Percentiles rank a stretch among this genome's conserved stretches.
Conservation (phyloP, 495 filamentous ascomycete species). For the Xylaria curta region DNA sequence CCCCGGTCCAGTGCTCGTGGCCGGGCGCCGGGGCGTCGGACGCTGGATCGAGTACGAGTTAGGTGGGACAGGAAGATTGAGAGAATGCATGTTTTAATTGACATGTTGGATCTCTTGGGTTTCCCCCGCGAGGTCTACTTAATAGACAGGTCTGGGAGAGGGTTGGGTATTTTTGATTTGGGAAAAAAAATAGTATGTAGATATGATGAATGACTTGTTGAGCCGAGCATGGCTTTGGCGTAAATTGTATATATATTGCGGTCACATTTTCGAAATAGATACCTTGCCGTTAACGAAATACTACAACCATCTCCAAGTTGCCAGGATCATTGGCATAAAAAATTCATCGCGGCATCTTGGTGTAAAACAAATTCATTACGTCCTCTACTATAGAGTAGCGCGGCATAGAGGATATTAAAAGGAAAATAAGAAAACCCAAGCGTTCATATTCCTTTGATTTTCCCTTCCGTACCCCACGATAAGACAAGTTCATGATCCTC, state of each 20-base stretch:
- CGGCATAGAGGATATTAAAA: constrained; percentile 31
- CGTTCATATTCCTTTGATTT: constrained; percentile 4
- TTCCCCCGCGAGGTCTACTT: not conserved
- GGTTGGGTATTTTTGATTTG: not conserved
- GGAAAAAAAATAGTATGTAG: not conserved
- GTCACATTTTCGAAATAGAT: not conserved
- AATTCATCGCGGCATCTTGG: not conserved
- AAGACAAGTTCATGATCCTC: not conserved
- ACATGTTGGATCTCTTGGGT: not conserved
- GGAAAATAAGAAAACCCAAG: constrained; percentile 26
- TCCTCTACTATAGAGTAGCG: constrained; percentile 21
- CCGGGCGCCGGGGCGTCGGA: constrained; percentile 65
- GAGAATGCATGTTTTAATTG: constrained; percentile 50
- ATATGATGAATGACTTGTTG: constrained; percentile 19
- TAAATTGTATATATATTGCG: not conserved
- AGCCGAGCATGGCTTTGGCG: constrained; percentile 14
- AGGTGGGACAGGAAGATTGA: constrained; percentile 53
- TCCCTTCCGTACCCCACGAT: not conserved
- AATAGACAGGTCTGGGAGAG: not conserved
- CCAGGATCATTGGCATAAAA: no score
- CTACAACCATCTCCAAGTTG: not conserved
- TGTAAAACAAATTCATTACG: constrained; percentile 27
- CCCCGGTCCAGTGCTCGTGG: constrained; percentile 75
- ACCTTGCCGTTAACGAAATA: not conserved
- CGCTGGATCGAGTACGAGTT: constrained; percentile 89